Base-by-base conservation (phyloP, 2,329 filamentous ascomycete species). In the Lasiodiplodia sp. region DNA sequence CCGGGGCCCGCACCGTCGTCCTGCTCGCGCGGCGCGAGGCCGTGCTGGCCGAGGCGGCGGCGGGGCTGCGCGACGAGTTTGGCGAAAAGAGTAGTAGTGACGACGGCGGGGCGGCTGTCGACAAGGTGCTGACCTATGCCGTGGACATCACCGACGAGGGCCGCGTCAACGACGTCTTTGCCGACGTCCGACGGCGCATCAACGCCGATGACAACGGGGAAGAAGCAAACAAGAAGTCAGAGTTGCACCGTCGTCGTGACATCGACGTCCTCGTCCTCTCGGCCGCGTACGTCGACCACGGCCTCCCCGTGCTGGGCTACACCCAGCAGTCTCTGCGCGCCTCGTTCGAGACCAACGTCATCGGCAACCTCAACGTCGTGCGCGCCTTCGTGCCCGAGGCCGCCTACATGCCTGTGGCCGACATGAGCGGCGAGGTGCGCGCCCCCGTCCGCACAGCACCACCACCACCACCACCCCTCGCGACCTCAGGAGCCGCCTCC, bases 21-120 rank as follows among this genome's bases (percentile, higher is more conserved):
- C 74, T 86, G 51, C 68, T 80, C 1, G 81, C 78, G 11, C 81
- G 83, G 5, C 78, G 77, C 2, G 44, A 71, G 0, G 71, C 73
- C 4, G 72, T 73, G 1, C 75, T 83, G 18, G 69, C 77, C 1
- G 69, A 72, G 4, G 65, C 67, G 12, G 16, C 40, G 2, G 40
- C 40, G 14, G 14, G 8, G 18, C 18, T 44, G 14, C 40, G 16
- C 16, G 6, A n/a, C 16, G 40, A 44, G 6, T 44, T 18, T 44
- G 40, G 16, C 3, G 14, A 18, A 6, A 44, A 44, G 14, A 44
- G 40, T 44, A 28, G 28, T 28, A 2, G 23, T 23, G 23, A 6
- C 38, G 40, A 14, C 14, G 6, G 7, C 23, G 23, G 23, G 23
- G 23, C 23, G 7, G 31, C 31, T 7, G 31, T 34, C 16, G 57